Evolutionary conservation across 768 basidiomycete genomes (phyloP).

Genomic region (Kwoniella mangroviensis): DNA sequence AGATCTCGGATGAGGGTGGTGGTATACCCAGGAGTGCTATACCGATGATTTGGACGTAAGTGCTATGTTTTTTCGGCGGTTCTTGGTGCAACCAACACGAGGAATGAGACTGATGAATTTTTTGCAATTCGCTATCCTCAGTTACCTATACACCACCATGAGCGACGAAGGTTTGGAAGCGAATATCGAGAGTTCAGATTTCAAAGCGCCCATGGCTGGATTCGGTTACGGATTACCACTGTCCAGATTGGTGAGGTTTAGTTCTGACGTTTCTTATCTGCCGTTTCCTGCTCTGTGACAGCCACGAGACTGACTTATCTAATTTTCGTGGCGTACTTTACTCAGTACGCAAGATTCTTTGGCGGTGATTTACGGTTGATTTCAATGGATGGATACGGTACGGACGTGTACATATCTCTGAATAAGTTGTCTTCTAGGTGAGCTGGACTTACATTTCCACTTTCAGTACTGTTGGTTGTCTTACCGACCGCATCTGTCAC

Average conservation of each 20-base stretch:
- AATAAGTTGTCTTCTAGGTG: constrained; percentile 54
- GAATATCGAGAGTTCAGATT: constrained; percentile 64
- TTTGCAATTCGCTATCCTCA: constrained; percentile 6
- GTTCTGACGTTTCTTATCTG: background rate
- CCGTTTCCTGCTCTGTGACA: too few relatives aligned
- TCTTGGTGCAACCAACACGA: background rate
- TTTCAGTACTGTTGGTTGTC: background rate
- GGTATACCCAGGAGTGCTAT: constrained; percentile 79
- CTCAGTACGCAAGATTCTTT: constrained; percentile 89
- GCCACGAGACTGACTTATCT: background rate
- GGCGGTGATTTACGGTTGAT: constrained; percentile 83
- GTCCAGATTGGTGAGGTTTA: constrained; percentile 73
- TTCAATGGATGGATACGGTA: constrained; percentile 83
- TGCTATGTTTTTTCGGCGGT: constrained; percentile 61
- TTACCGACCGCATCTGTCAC: background rate
- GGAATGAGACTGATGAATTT: background rate
- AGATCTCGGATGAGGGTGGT: constrained; percentile 96
- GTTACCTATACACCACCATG: constrained; percentile 59
- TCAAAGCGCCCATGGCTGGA: constrained; percentile 97
- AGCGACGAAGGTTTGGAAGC: constrained; percentile 73
- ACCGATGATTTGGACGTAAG: constrained; percentile 97
- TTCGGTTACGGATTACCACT: constrained; percentile 85
- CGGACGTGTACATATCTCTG: constrained; percentile 53
- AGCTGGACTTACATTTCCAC: background rate
- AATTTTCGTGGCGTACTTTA: background rate